Evolutionary conservation across 225 moss, liverwort and hornwort species (phyloP), one percentile per base, ranked within the genome.

Genomic region (Marchantia polymorpha): DNA sequence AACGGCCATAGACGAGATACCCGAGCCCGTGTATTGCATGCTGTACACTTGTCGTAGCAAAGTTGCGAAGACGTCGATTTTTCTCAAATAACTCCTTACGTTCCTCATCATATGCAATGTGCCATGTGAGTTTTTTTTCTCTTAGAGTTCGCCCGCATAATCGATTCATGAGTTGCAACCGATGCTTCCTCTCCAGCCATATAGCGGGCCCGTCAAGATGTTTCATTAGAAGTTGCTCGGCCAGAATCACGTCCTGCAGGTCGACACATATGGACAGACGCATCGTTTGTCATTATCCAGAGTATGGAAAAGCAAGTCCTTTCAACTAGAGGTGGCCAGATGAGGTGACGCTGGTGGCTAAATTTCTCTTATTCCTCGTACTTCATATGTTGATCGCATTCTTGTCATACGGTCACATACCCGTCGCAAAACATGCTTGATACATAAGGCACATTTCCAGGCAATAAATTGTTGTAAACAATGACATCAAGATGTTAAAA

Each of bases 151-250:
- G 91, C 60, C 99, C 99, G 82, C 91, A 89, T 20, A 91, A 10
- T 29, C 99, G 89, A 86, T 99, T 99, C 89, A 99, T 80, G n/a
- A 95, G 83, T 65, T 89, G 54, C 79, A 81, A 74, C 13, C 95
- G 89, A 70, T 99, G 99, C 79, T 90, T 88, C 39, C 85, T 88
- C 74, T 91, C 90, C 77, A 99, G 27, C 95, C 95, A 99, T 17
- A 75, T 23, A 23, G 91, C 92, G 53, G 99, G 99, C 12, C 93
- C 95, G 77, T 99, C 92, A n/a, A 99, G 79, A 72, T 94, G 93
- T 81, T 95, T 95, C 95, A 99, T 99, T 19, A 99, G 89, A 39
- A 93, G 82, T 75, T 93, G 90, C 87, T 99, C 99, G 7, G 99
- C 99, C 89, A 93, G 87, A 52, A 99, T 89, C 47, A 99, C 92